These are phyloP conservation scores for Arabis hirsuta DNA, from an alignment of 345 rosid species.

Conservation along the genomic window DNA sequence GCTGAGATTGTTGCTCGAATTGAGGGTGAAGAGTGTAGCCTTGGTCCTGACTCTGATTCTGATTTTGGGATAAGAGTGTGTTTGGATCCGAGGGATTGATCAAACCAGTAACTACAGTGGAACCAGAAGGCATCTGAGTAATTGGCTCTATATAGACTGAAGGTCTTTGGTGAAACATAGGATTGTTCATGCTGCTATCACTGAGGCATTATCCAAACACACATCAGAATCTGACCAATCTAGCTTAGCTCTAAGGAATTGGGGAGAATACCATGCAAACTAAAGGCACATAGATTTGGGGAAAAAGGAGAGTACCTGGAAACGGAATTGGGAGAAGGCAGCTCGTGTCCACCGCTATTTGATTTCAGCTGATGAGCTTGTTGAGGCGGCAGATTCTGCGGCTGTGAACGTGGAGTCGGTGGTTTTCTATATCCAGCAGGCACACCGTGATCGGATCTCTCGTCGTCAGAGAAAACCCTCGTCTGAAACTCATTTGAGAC, in stretches of 20 bases:
- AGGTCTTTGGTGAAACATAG: slow-evolving; percentile 64
- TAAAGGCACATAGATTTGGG: background rate
- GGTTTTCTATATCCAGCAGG: slow-evolving; percentile 65
- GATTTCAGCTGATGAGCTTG: slow-evolving; percentile 55
- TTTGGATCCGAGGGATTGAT: slow-evolving; percentile 62
- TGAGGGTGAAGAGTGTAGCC: slow-evolving; percentile 65
- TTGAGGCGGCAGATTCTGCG: slow-evolving; percentile 56
- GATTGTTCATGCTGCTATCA: slow-evolving; percentile 76
- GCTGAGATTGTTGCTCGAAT: slow-evolving; percentile 61
- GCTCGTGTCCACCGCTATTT: slow-evolving; percentile 62
- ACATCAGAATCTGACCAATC: slow-evolving; percentile 43
- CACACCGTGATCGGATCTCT: slow-evolving; percentile 86
- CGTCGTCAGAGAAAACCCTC: slow-evolving; percentile 79
- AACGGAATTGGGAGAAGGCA: slow-evolving; percentile 87
- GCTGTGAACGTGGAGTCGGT: slow-evolving; percentile 50
- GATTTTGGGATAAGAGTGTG: slow-evolving; percentile 50
- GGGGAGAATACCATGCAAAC: background rate
- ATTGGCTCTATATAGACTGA: slow-evolving; percentile 67
- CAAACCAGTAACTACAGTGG: slow-evolving; percentile 59
- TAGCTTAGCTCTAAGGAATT: background rate
- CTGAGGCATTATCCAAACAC: slow-evolving; percentile 57
- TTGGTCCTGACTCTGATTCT: slow-evolving; percentile 59
- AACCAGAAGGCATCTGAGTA: slow-evolving; percentile 66
- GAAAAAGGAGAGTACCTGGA: slow-evolving; percentile 59
- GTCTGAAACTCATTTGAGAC: slow-evolving; percentile 56